Evolutionary conservation across 176 grass and related monocot genomes (phyloP).

Genomic region (Aegilops speltoides): DNA sequence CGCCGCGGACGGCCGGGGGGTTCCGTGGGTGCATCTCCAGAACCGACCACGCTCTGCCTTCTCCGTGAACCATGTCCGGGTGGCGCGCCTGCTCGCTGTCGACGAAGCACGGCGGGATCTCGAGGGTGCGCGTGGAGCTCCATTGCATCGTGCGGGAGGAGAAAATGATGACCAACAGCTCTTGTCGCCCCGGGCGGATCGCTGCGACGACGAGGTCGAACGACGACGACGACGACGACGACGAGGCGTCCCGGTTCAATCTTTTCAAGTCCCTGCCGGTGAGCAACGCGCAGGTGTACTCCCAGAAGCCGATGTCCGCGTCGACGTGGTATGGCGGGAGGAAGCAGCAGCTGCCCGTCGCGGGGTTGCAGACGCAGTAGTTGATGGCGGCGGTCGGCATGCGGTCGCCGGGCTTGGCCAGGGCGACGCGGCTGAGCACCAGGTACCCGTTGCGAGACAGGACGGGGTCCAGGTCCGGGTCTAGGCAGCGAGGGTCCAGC

Average conservation of each 20-base stretch:
- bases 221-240: background rate
- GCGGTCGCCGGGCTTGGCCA: background rate
- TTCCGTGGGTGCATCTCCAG: background rate
- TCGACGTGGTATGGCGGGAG: background rate
- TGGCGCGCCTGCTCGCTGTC: background rate
- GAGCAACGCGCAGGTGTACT: background rate
- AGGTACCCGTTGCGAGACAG: background rate
- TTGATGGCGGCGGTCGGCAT: background rate
- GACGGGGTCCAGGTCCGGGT: background rate
- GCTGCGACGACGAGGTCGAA: background rate
- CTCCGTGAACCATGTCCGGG: background rate
- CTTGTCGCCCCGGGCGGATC: background rate
- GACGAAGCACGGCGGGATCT: background rate
- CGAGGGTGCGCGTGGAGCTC: background rate
- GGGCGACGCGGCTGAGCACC: background rate
- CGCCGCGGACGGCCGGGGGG: background rate
- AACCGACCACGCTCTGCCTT: background rate
- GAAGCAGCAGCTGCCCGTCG: background rate
- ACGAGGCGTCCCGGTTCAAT: background rate
- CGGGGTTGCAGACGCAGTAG: constrained; percentile 2
- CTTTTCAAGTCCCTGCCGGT: background rate
- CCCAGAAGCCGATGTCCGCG: background rate
- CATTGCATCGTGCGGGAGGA: background rate
- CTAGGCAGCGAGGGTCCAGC: background rate
- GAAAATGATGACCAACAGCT: background rate